Conservation (phyloP, 495 filamentous ascomycete genomes). For the Xylaria bambusicola region DNA sequence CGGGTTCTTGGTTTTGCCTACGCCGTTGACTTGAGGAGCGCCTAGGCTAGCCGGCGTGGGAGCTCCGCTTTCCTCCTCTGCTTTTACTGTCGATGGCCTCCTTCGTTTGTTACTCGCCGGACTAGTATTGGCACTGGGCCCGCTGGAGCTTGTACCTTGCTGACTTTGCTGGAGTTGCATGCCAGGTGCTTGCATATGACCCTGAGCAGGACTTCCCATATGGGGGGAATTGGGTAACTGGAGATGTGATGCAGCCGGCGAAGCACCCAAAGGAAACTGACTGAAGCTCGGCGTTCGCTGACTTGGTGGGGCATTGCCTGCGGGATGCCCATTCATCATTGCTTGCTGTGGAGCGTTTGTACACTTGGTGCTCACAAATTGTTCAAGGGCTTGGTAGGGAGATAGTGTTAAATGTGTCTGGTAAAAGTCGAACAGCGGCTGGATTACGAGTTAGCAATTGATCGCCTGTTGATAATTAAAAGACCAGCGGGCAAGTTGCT, state of each 20-base stretch:
- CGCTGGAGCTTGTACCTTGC: conserved; percentile 69
- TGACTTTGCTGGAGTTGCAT: conserved; percentile 76
- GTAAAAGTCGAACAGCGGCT: conserved; percentile 62
- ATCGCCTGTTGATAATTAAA: too few species aligned
- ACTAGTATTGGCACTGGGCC: conserved; percentile 80
- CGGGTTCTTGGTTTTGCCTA: conserved; percentile 41
- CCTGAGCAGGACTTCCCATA: conserved; percentile 59
- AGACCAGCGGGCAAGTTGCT: too few species aligned
- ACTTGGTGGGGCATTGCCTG: conserved; percentile 29
- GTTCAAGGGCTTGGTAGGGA: conserved; percentile 62
- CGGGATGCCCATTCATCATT: conserved; percentile 44
- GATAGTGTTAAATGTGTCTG: conserved; percentile 58
- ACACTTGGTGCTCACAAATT: conserved; percentile 54
- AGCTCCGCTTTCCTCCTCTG: conserved; percentile 63
- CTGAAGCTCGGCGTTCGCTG: conserved; percentile 51
- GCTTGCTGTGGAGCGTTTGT: conserved; percentile 26
- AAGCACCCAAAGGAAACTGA: conserved; percentile 56
- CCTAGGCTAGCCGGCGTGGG: conserved; percentile 45
- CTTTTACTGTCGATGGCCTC: conserved; percentile 74
- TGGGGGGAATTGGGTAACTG: conserved; percentile 63
- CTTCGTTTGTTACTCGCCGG: conserved; percentile 79
- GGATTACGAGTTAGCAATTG: not conserved
- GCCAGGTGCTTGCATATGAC: conserved; percentile 60
- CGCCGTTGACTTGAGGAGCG: conserved; percentile 49
- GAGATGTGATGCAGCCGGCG: conserved; percentile 56